Evolutionary conservation across 2,329 filamentous ascomycete genomes (phyloP), one percentile per base, ranked within the genome.

Genomic region (Aspergillus costaricaensis): DNA sequence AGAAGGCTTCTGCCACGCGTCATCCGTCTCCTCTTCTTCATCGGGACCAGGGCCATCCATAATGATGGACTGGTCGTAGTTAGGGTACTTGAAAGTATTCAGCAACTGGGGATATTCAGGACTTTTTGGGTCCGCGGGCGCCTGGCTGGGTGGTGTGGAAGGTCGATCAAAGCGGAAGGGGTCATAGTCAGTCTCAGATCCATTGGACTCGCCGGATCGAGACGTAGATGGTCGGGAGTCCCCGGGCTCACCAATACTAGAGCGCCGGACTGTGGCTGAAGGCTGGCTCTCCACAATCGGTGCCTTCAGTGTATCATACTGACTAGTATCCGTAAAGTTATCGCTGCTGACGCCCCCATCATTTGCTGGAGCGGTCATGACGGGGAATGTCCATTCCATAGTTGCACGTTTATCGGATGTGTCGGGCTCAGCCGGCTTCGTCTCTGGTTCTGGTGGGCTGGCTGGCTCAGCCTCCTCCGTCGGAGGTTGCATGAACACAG

Each of bases 371-470:
- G 70, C 57, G 6, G 62, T 73, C 73, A 77, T 79, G 3, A 77
- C 71, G 7, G 82, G 82, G 62, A 85, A 85, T 12, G 80, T 84
- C 83, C 83, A 86, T 36, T 84, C 82, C 73, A 81, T 81, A 4
- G 77, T 79, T 15, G 76, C 76, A 6, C 77, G 73, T 52, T 76
- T 77, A 14, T 69, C 78, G 2, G 65, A 63, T 19, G 63, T 65
- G 23, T 72, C 69, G 12, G 51, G 23, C 36, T 65, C 55, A 9
- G 68, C 70, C 32, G 68, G 62, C 15, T 47, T 57, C 17, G 58
- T 55, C 19, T 62, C 58, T 1, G 30, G 15, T 21, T 58, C 58
- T 8, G 62, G 52, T 25, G 62, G 60, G 10, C 58, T 43, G 32
- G 55, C 63, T 32, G 53, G 47, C 19, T 58, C 51, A 2, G 57